phyloP scores from a whole-genome alignment of 192 early-diverging fungal species.

The Linnemannia elongata region DNA sequence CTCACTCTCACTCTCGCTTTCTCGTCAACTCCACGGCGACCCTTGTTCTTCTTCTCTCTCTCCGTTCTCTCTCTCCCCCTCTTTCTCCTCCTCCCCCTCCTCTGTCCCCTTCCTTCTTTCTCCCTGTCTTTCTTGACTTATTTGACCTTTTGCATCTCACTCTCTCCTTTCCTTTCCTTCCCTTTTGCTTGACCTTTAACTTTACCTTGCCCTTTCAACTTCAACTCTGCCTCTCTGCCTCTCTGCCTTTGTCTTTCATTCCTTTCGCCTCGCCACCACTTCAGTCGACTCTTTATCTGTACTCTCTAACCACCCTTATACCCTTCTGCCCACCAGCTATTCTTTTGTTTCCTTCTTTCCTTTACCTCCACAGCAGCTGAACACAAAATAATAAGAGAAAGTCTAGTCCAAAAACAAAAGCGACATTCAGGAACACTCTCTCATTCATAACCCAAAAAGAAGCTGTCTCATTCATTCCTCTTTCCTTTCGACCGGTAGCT shows the following conservation, averaged over 20 bases:
- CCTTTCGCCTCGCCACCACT: too few species aligned
- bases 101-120: background rate
- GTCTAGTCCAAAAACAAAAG: background rate
- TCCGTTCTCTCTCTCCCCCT: background rate
- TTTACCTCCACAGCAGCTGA: too few species aligned
- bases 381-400: background rate
- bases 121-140: background rate
- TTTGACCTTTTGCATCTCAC: background rate
- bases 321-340: too few species aligned
- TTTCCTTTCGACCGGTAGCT: background rate
- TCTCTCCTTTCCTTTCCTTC: too few species aligned
- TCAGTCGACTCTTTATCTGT: too few species aligned
- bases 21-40: background rate
- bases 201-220: too few species aligned
- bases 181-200: too few species aligned
- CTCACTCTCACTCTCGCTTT: background rate
- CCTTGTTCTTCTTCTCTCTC: constrained; percentile 3
- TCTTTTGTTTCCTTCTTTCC: too few species aligned
- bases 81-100: background rate
- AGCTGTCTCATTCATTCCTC: background rate
- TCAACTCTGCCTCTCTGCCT: too few species aligned
- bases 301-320: too few species aligned
- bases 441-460: background rate
- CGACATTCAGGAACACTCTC: background rate
- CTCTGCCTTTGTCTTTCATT: too few species aligned